Evolutionary conservation across 2,329 filamentous ascomycete species (phyloP).

Genomic region (Sporothrix euskadiensis): DNA sequence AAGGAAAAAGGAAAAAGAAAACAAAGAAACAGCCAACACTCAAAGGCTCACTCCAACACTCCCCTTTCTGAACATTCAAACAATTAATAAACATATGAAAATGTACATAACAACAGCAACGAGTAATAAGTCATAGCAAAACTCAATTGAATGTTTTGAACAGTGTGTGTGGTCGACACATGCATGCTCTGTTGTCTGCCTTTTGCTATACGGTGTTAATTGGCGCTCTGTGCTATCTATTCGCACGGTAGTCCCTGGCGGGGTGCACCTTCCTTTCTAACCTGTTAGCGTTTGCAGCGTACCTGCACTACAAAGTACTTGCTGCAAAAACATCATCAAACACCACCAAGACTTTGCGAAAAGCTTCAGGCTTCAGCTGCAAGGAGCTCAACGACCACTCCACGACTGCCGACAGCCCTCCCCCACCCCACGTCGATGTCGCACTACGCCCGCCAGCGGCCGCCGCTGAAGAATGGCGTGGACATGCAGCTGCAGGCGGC

Average conservation of each 20-base stretch:
- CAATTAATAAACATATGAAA: not conserved
- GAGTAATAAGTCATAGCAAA: not conserved
- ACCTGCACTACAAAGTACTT: not conserved
- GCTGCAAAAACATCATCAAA: not conserved
- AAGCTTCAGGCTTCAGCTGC: not conserved
- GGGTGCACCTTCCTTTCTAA: not conserved
- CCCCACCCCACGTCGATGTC: constrained; percentile 31
- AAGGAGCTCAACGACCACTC: not conserved
- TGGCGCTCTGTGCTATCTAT: not conserved
- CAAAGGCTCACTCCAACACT: not conserved
- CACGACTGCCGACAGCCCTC: not conserved
- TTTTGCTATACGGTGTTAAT: not conserved
- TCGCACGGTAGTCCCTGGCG: not conserved
- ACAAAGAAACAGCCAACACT: not conserved
- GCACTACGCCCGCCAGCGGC: constrained; percentile 35
- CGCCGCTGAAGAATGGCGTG: constrained; percentile 51
- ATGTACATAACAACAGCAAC: not conserved
- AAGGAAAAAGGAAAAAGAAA: not conserved
- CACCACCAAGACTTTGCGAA: not conserved
- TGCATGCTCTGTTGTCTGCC: no score
- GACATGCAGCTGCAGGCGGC: constrained; percentile 58
- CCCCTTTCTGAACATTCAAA: not conserved
- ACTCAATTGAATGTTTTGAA: not conserved
- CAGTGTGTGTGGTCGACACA: no score
- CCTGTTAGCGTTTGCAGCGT: not conserved